Percentiles rank a stretch among this genome's conserved stretches.
Evolutionary conservation across 106 monocot species (phyloP).

Genomic region (Dendrobium officinale): DNA sequence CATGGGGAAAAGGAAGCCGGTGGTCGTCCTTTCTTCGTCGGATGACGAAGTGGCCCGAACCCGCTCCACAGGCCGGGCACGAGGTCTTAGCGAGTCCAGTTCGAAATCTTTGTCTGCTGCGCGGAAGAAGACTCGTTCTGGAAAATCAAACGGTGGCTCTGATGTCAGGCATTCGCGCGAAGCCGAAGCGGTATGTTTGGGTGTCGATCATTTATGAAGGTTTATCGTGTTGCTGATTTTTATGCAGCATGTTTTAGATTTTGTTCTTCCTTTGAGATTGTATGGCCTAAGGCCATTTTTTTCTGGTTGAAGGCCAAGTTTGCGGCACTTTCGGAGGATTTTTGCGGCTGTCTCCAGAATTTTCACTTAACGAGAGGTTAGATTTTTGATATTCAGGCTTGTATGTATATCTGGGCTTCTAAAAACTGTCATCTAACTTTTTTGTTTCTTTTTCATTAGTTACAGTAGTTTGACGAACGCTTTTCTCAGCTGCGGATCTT

Average conservation of each 20-base stretch:
- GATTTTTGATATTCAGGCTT: neutral
- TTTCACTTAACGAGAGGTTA: conserved; percentile 1
- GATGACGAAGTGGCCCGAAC: neutral
- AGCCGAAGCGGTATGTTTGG: neutral
- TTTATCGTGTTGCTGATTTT: neutral
- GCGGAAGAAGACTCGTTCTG: neutral
- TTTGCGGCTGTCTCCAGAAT: conserved; percentile 6
- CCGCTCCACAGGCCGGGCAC: neutral
- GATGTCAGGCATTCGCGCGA: neutral
- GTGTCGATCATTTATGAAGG: neutral
- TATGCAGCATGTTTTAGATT: neutral
- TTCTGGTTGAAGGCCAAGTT: neutral
- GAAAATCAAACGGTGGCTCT: neutral
- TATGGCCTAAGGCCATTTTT: neutral
- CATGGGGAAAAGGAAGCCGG: conserved; percentile 9
- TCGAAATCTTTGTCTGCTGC: neutral
- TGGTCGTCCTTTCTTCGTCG: neutral
- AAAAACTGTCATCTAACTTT: neutral
- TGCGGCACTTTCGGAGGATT: conserved; percentile 6
- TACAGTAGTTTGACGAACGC: neutral
- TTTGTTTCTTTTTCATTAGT: neutral
- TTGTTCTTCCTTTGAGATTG: neutral
- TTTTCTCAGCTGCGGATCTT: neutral
- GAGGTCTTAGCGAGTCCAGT: neutral
- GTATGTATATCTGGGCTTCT: neutral